A percentile compares a stretch with the other conserved stretches of the same genome.
Conservation (phyloP, 2,329 filamentous ascomycete species). For the Fragosphaeria purpurea region DNA sequence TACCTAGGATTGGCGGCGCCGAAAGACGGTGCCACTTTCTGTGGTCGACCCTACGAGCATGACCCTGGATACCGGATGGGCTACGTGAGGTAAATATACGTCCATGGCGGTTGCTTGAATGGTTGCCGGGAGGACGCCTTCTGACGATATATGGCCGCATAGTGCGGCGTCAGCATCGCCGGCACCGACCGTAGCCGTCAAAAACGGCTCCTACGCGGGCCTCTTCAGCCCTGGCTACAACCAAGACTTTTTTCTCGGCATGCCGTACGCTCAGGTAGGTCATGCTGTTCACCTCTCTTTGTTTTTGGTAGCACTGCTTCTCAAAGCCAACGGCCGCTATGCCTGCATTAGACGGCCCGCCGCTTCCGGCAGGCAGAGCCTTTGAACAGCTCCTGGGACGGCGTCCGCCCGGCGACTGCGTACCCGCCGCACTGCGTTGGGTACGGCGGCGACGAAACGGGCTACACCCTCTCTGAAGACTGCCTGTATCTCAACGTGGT, state of each 20-base stretch:
- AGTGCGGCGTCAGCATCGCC: too few relatives aligned
- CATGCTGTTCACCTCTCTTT: too few relatives aligned
- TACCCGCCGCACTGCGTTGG: slow-evolving; percentile 39
- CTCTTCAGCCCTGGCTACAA: slow-evolving; percentile 22
- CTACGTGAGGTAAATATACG: too few relatives aligned
- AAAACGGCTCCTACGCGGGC: slow-evolving; percentile 29
- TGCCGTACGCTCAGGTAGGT: slow-evolving; percentile 41
- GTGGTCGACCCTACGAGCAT: neutral
- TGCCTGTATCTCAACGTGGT: slow-evolving; percentile 55
- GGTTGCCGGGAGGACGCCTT: too few relatives aligned
- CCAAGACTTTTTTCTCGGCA: slow-evolving; percentile 43
- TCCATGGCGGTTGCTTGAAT: too few relatives aligned
- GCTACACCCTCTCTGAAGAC: slow-evolving; percentile 33
- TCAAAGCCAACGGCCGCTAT: too few relatives aligned
- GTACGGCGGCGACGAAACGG: slow-evolving; percentile 29
- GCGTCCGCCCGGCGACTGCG: slow-evolving; percentile 28
- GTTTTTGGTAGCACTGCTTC: too few relatives aligned
- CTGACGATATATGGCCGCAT: too few relatives aligned
- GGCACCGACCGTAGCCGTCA: slow-evolving; percentile 7
- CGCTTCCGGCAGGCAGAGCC: slow-evolving; percentile 20
- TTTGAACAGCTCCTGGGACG: slow-evolving; percentile 32
- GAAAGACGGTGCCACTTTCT: neutral
- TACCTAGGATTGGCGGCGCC: neutral
- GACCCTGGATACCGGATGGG: too few relatives aligned
- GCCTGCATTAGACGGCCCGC: slow-evolving; percentile 23